A percentile compares a stretch with the other conserved stretches of the same genome.
Evolutionary conservation across 208 protist genomes (phyloP).

Genomic region (Porcisia deanei): DNA sequence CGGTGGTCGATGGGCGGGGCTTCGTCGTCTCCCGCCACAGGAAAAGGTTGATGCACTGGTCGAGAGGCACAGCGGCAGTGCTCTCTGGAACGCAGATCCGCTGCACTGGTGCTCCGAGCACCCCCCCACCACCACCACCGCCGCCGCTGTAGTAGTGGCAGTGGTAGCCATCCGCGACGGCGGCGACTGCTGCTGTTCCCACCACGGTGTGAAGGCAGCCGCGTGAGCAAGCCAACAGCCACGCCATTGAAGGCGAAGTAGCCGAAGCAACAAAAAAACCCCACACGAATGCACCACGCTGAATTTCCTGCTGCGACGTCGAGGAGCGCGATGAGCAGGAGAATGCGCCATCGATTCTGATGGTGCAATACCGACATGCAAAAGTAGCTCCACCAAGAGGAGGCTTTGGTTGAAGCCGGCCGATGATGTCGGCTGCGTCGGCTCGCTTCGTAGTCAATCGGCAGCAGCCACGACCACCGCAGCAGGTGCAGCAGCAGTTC

Average conservation of each 20-base stretch:
- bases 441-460: constrained; percentile 40
- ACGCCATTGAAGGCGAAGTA: constrained; percentile 12
- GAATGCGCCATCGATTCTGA: background rate
- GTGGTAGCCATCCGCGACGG: background rate
- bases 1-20: constrained; percentile 28
- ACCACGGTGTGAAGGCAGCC: constrained; percentile 15
- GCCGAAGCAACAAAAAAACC: background rate
- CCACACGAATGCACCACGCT: background rate
- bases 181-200: background rate
- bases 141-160: too few relatives aligned
- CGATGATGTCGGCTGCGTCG: constrained; percentile 3
- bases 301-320: constrained; percentile 10
- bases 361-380: background rate
- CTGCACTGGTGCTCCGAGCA: background rate
- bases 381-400: background rate
- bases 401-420: background rate
- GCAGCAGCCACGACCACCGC: constrained; percentile 66
- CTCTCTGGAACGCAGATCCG: background rate
- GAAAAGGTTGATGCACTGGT: constrained; percentile 11
- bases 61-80: background rate
- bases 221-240: constrained; percentile 10
- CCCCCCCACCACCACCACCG: background rate
- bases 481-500: constrained; percentile 49
- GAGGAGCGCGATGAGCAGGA: constrained; percentile 12
- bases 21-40: background rate